Evolutionary conservation across 805 yeast species (phyloP).

Genomic region (Cyberlindnera americana): DNA sequence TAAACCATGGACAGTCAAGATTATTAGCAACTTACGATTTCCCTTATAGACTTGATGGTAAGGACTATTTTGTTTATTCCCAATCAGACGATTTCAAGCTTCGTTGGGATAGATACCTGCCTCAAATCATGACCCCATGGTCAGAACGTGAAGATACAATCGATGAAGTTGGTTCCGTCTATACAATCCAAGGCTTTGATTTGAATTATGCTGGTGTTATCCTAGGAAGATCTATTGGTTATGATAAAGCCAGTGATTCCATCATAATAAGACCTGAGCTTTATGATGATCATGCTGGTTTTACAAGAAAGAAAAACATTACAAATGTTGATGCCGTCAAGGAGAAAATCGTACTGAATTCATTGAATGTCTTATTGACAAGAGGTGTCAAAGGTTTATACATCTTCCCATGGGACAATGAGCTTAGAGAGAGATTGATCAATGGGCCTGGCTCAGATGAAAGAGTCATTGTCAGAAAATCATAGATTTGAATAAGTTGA

Average conservation of each 20-base stretch:
- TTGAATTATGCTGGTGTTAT: slow-evolving; percentile 45
- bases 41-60: slow-evolving; percentile 43
- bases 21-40: slow-evolving; percentile 43
- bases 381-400: slow-evolving; percentile 43
- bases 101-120: slow-evolving; percentile 45
- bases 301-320: slow-evolving; percentile 40
- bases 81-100: slow-evolving; percentile 38
- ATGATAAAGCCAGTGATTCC: slow-evolving; percentile 34
- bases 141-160: slow-evolving; percentile 43
- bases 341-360: slow-evolving; percentile 39
- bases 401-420: slow-evolving; percentile 40
- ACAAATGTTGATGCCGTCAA: slow-evolving; percentile 34
- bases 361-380: slow-evolving; percentile 42
- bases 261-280: slow-evolving; percentile 34
- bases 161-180: slow-evolving; percentile 46
- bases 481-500: background rate
- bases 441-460: slow-evolving; percentile 12
- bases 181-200: slow-evolving; percentile 47
- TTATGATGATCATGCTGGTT: slow-evolving; percentile 46
- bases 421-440: slow-evolving; percentile 32
- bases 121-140: slow-evolving; percentile 40
- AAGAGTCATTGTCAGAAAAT: slow-evolving; percentile 9
- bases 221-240: slow-evolving; percentile 40
- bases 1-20: slow-evolving; percentile 38
- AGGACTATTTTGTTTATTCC: slow-evolving; percentile 42